phyloP scores from a whole-genome alignment of 192 early-diverging fungal species.

The Dissophora ornata region DNA sequence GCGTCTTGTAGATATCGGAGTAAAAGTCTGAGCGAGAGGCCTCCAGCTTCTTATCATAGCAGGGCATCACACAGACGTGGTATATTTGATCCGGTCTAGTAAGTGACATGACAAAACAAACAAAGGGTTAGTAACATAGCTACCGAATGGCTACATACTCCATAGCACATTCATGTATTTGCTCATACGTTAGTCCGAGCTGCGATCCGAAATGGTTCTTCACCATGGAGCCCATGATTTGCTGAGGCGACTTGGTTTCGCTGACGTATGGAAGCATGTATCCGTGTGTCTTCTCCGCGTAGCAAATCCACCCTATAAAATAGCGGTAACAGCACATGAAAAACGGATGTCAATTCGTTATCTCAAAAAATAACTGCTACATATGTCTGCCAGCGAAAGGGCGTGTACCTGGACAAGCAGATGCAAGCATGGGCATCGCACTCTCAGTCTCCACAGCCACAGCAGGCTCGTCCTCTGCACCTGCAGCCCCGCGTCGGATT shows the following conservation, averaged over 20 bases:
- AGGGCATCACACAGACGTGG: slow-evolving; percentile 97
- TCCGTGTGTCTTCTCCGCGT: slow-evolving; percentile 97
- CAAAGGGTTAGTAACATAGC: background rate
- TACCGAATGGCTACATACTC: no score
- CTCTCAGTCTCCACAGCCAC: slow-evolving; percentile 39
- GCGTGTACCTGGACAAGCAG: slow-evolving; percentile 53
- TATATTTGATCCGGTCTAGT: slow-evolving; percentile 80
- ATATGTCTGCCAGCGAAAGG: no score
- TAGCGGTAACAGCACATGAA: background rate
- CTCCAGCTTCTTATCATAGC: slow-evolving; percentile 99
- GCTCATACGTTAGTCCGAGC: slow-evolving; percentile 61
- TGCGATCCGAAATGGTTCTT: slow-evolving; percentile 84
- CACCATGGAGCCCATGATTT: slow-evolving; percentile 94
- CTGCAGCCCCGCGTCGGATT: slow-evolving; percentile 46
- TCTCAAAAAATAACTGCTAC: no score
- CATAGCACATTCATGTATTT: no score
- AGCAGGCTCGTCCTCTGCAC: slow-evolving; percentile 25
- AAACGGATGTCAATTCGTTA: no score
- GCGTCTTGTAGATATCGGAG: slow-evolving; percentile 79
- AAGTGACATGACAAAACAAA: background rate
- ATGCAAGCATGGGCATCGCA: slow-evolving; percentile 37
- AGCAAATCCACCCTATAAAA: slow-evolving; percentile 92
- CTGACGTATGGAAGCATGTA: slow-evolving; percentile 90
- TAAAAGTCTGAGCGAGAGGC: slow-evolving; percentile 94
- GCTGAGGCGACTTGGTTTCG: slow-evolving; percentile 95